Base-by-base conservation (phyloP, 352 stramenopile genomes). In the Stramenopiles sp. region DNA sequence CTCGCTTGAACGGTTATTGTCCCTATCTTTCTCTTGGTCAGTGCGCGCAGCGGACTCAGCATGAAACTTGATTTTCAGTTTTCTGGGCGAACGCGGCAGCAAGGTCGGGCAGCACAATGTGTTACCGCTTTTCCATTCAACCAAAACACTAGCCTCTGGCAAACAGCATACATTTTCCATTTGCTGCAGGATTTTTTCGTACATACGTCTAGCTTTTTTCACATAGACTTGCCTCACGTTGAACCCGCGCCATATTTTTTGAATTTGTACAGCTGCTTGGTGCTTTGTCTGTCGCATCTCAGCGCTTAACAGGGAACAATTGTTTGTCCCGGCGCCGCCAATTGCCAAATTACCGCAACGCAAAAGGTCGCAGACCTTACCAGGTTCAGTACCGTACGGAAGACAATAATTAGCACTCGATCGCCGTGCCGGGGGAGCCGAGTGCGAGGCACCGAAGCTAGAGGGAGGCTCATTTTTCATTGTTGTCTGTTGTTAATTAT, bases 111-210 rank as follows among this genome's bases (percentile, higher is more conserved):
- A 14, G 14, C 71, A 78, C 22, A 78, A 78, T 33, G 4, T 33
- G 22, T 78, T 78, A 14, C 31, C 4, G 8, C 22, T 4, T 8
- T 33, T 78, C 71, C 71, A 78, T 33, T 14, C 30, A 78, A 31
- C 8, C 14, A 14, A 4, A 33, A 78, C 31, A 78, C 4, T 4
- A 14, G 30, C 31, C 14, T 78, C 71, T 78, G 71, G 71, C 22
- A 78, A 78, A 14, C 71, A 78, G 22, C 71, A 78, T 14, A 33
- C 31, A 78, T 78, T 78, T 78, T 78, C 71, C 31, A 78, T 33
- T 33, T 78, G 71, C 31, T 14, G 8, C 8, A 78, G 1, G 8
- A 78, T 78, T 78, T 78, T 78, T 33, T 78, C 71, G 14, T 33
- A 78, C 22, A 33, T 14, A 14, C 71, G 71, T 78, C 71, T 31